Conservation (phyloP, 225 moss, liverwort and hornwort species). For the Physcomitrium patens region DNA sequence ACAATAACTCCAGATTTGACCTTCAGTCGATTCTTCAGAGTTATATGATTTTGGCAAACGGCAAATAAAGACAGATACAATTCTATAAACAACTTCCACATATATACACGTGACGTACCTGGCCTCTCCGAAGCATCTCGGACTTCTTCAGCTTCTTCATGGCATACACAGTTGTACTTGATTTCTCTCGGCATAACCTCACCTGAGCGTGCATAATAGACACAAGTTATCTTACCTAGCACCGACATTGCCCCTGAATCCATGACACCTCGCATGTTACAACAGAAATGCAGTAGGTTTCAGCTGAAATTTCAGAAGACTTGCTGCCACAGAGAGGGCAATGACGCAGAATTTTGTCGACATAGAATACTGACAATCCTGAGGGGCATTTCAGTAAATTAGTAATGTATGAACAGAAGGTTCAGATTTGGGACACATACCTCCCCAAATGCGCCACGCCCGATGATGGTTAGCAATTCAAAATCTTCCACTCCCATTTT, state of each 20-base stretch:
- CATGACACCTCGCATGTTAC: background rate
- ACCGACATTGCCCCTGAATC: slow-evolving; percentile 6
- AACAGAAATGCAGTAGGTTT: no score
- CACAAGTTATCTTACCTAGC: slow-evolving; percentile 18
- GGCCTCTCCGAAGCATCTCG: slow-evolving; percentile 99
- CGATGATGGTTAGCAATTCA: slow-evolving; percentile 95
- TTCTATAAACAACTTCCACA: slow-evolving; percentile 12
- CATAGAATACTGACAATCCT: slow-evolving; percentile 2
- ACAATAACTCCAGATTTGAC: background rate
- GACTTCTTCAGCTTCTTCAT: slow-evolving; percentile 99
- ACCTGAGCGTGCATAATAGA: slow-evolving; percentile 57
- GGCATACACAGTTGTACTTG: slow-evolving; percentile 88
- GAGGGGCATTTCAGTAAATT: slow-evolving; percentile 2
- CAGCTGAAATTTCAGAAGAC: no score
- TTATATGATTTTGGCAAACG: background rate
- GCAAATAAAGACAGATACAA: background rate
- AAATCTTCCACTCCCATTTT: slow-evolving; percentile 99
- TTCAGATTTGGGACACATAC: slow-evolving; percentile 29
- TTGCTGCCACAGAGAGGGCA: background rate
- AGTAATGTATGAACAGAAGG: background rate
- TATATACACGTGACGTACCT: slow-evolving; percentile 49
- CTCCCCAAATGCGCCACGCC: slow-evolving; percentile 99
- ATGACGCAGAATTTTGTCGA: slow-evolving; percentile 5
- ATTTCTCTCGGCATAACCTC: slow-evolving; percentile 92
- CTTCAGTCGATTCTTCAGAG: background rate